These are phyloP conservation scores for Harrya chromipes DNA, from an alignment of 768 basidiomycete species.

Conservation along the genomic window DNA sequence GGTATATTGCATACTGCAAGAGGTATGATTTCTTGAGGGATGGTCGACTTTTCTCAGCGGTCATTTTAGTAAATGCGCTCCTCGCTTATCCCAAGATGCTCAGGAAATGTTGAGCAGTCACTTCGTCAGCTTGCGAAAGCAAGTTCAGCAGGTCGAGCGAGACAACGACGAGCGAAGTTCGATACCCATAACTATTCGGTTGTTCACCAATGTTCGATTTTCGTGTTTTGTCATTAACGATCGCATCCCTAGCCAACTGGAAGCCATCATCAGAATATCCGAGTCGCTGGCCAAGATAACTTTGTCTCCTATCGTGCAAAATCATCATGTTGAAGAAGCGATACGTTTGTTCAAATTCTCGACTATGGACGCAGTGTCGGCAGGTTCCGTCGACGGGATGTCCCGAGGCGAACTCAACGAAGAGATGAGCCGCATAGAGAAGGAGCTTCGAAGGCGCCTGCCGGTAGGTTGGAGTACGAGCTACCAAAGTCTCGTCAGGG, in stretches of 20 bases:
- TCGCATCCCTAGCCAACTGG: slow-evolving; percentile 66
- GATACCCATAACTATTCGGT: slow-evolving; percentile 98
- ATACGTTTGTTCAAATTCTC: slow-evolving; percentile 98
- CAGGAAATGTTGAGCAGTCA: slow-evolving; percentile 96
- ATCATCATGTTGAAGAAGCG: slow-evolving; percentile 95
- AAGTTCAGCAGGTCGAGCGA: slow-evolving; percentile 92
- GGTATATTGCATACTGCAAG: slow-evolving; percentile 95
- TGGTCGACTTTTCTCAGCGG: slow-evolving; percentile 1
- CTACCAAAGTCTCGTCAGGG: slow-evolving; percentile 87
- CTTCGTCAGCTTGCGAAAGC: slow-evolving; percentile 88
- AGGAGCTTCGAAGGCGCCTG: slow-evolving; percentile 75
- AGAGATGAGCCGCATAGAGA: slow-evolving; percentile 88
- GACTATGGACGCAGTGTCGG: slow-evolving; percentile 98
- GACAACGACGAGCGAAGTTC: slow-evolving; percentile 98
- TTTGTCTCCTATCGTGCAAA: slow-evolving; percentile 78
- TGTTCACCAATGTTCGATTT: slow-evolving; percentile 23
- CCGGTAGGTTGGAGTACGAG: slow-evolving; percentile 97
- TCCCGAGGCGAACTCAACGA: slow-evolving; percentile 90
- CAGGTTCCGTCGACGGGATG: slow-evolving; percentile 89
- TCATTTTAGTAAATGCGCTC: slow-evolving; percentile 82
- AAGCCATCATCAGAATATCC: slow-evolving; percentile 98
- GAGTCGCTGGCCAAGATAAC: slow-evolving; percentile 96
- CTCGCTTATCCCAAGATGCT: slow-evolving; percentile 88
- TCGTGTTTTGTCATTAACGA: slow-evolving; percentile 1
- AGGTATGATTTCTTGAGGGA: slow-evolving; percentile 46